These are phyloP conservation scores for Melampsora larici-populina DNA, from an alignment of 1,284 basidiomycete genomes.

Conservation along the genomic window DNA sequence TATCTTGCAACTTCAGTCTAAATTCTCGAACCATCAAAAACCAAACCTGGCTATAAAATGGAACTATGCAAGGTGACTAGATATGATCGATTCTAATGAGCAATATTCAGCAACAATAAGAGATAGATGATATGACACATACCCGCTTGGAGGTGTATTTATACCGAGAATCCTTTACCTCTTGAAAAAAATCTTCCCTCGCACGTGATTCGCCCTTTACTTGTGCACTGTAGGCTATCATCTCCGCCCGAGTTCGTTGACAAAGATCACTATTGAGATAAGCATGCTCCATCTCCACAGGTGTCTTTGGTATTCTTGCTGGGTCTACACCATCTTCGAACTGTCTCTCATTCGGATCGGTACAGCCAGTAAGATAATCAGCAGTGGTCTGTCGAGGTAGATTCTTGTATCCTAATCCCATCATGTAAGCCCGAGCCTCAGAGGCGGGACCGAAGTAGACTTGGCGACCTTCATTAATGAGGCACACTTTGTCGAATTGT, in stretches of 20 bases:
- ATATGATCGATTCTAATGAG: too few species aligned
- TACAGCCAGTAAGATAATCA: slow-evolving; percentile 48
- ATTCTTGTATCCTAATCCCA: slow-evolving; percentile 47
- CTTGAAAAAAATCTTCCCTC: background rate
- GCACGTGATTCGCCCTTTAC: background rate
- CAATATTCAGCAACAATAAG: too few species aligned
- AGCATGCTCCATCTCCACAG: slow-evolving; percentile 59
- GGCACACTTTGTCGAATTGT: too few species aligned
- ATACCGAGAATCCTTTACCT: background rate
- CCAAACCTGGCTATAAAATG: slow-evolving; percentile 68
- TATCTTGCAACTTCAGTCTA: slow-evolving; percentile 71
- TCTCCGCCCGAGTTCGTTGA: slow-evolving; percentile 59
- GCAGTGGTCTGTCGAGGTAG: slow-evolving; percentile 48
- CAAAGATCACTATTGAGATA: slow-evolving; percentile 63
- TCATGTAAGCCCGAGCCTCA: slow-evolving; percentile 48
- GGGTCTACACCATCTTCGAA: slow-evolving; percentile 44
- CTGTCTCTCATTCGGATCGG: slow-evolving; percentile 43
- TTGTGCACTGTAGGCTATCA: slow-evolving; percentile 65
- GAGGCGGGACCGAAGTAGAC: slow-evolving; percentile 50
- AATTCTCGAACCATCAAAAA: slow-evolving; percentile 36
- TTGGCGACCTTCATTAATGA: slow-evolving; percentile 50
- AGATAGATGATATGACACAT: too few species aligned
- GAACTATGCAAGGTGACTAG: slow-evolving; percentile 46
- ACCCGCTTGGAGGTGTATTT: background rate
- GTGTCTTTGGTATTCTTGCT: slow-evolving; percentile 47